Base-by-base conservation (phyloP, 108 stramenopile species). In the Stephanodiscus minutulus region DNA sequence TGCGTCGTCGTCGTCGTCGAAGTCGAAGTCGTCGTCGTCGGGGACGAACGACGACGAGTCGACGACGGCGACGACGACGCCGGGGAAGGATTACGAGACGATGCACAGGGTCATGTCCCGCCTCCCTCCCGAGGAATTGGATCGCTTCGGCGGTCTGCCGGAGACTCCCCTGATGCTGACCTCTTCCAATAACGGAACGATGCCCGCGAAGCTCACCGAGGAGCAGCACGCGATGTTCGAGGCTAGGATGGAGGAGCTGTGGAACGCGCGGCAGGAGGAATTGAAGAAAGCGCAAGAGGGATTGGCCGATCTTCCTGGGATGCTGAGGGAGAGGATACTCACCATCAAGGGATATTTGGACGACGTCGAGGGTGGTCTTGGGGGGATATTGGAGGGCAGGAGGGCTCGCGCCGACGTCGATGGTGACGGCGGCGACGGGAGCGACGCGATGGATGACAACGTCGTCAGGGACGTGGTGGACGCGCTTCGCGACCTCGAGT, bases 401-500 rank as follows among this genome's bases (percentile, higher is more conserved):
- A 20, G 25, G 20, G 11, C 36, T 1, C 37, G 28, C 15, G 62
- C 25, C 4, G 29, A 86, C 10, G 28, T 39, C 2, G 70, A 82
- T 1, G 79, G 33, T 39, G 18, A 49, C 15, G 20, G 67, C 35
- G 57, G 57, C 8, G 13, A 65, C 9, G 50, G 56, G 3, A 33
- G 21, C 0, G 63, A 88, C 9, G 72, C 36, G 11, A 74, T 76
- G 7, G 78, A 81, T 6, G 75, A 61, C 7, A 6, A 7, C 17
- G 68, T 31, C 5, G 77, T 68, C 18, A 44, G 74, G 12, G 64
- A 88, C 61, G 82, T 93, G 31, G 43, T 92, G 0, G 67, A 58
- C 8, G 83, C 89, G 10, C 66, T 98, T 5, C 57, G 74, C 22
- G 95, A 95, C 82, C 74, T 98, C 68, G 96, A 96, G 72, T 93